A percentile compares a stretch with the other conserved stretches of the same genome.
phyloP scores from a whole-genome alignment of 2,329 filamentous ascomycete species.

The Xylaria sp. region DNA sequence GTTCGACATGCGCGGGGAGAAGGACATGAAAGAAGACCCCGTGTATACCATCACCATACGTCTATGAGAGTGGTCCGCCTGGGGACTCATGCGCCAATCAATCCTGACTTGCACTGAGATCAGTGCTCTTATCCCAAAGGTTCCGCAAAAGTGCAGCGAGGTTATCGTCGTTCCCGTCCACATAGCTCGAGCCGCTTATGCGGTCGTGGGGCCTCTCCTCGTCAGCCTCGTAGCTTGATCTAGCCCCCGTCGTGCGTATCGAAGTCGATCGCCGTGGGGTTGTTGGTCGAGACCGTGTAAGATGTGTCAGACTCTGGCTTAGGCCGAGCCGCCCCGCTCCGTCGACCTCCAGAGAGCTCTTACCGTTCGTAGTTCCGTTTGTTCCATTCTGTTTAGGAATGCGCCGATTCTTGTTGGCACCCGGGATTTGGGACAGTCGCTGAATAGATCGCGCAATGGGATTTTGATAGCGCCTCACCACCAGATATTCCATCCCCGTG shows the following conservation, averaged over 20 bases:
- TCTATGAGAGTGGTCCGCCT: slow-evolving; percentile 4
- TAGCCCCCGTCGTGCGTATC: slow-evolving; percentile 53
- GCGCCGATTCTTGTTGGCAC: slow-evolving; percentile 60
- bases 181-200: slow-evolving; percentile 62
- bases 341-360: slow-evolving; percentile 43
- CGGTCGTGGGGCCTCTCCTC: slow-evolving; percentile 56
- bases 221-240: slow-evolving; percentile 60
- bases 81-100: slow-evolving; percentile 10
- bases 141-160: slow-evolving; percentile 48
- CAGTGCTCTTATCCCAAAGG: slow-evolving; percentile 36
- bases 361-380: slow-evolving; percentile 50
- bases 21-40: slow-evolving; percentile 1
- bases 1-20: slow-evolving; percentile 5
- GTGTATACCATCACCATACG: slow-evolving; percentile 22
- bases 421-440: slow-evolving; percentile 64
- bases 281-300: slow-evolving; percentile 46
- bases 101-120: slow-evolving; percentile 30
- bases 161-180: slow-evolving; percentile 62
- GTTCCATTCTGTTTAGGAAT: slow-evolving; percentile 56
- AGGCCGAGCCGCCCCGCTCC: slow-evolving; percentile 50
- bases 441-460: slow-evolving; percentile 72
- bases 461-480: slow-evolving; percentile 77
- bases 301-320: slow-evolving; percentile 55
- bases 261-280: slow-evolving; percentile 53
- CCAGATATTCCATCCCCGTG: slow-evolving; percentile 78